These are phyloP conservation scores for Aciculoconidium aculeatum DNA, from an alignment of 805 yeast genomes.

Conservation along the genomic window DNA sequence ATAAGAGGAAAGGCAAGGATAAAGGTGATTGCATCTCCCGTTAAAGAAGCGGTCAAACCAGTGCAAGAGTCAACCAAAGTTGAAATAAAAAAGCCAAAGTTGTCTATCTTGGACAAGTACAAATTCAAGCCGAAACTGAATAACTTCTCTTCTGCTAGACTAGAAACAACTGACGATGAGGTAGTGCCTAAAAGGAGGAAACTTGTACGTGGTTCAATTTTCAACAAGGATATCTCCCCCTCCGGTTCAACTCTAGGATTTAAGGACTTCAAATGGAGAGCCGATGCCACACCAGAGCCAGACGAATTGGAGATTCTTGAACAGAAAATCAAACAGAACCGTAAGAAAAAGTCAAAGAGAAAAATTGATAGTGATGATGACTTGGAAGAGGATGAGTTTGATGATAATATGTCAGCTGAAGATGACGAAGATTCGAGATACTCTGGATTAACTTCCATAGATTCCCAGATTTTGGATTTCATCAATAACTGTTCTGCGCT, in stretches of 20 bases:
- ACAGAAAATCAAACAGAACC: conserved; percentile 32
- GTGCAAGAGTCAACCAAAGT: conserved; percentile 30
- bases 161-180: conserved; percentile 17
- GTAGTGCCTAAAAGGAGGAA: conserved; percentile 24
- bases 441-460: conserved; percentile 43
- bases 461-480: conserved; percentile 64
- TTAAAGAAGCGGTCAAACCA: conserved; percentile 4
- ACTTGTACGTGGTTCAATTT: conserved; percentile 28
- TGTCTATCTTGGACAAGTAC: conserved; percentile 40
- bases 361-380: conserved; percentile 33
- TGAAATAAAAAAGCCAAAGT: conserved; percentile 31
- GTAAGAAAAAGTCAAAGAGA: conserved; percentile 9
- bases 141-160: conserved; percentile 16
- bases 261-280: not conserved
- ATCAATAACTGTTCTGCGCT: conserved; percentile 69
- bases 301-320: conserved; percentile 38
- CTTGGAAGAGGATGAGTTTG: conserved; percentile 38
- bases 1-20: conserved; percentile 26
- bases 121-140: conserved; percentile 26
- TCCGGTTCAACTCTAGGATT: not conserved
- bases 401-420: conserved; percentile 42
- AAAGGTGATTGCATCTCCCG: conserved; percentile 19
- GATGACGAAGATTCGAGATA: conserved; percentile 35
- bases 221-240: conserved; percentile 3
- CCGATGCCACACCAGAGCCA: conserved; percentile 12